phyloP scores from a whole-genome alignment of 192 early-diverging fungal species.

The Backusella tuberculispora region DNA sequence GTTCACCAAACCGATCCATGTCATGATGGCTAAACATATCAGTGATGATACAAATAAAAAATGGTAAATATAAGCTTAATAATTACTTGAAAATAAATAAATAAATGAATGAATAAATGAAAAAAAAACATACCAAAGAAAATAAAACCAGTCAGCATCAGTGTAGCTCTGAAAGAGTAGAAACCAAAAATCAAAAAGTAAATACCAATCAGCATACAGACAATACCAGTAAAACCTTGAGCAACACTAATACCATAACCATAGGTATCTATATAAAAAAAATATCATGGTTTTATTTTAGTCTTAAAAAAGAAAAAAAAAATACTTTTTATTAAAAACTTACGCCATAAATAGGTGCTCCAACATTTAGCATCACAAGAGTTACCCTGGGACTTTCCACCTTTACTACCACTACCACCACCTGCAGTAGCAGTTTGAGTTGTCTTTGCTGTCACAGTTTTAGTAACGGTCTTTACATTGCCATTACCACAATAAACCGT shows the following conservation, averaged over 20 bases:
- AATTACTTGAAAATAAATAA: not conserved
- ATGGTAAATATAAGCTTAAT: not conserved
- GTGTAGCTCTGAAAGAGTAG: slow-evolving; percentile 50
- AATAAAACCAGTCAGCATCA: slow-evolving; percentile 53
- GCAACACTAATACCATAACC: slow-evolving; percentile 45
- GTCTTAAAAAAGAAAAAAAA: not conserved
- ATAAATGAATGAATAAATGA: too few relatives aligned
- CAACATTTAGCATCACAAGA: slow-evolving; percentile 37
- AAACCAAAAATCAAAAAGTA: slow-evolving; percentile 55
- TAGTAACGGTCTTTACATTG: slow-evolving; percentile 38
- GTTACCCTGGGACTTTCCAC: not conserved
- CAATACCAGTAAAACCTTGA: slow-evolving; percentile 46
- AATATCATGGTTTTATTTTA: not conserved
- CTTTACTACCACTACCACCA: slow-evolving; percentile 12
- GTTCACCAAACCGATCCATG: slow-evolving; percentile 43
- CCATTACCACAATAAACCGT: slow-evolving; percentile 37
- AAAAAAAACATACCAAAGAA: slow-evolving; percentile 45
- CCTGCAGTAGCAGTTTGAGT: slow-evolving; percentile 11
- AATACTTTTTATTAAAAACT: not conserved
- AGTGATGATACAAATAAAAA: slow-evolving; percentile 11
- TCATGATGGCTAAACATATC: slow-evolving; percentile 41
- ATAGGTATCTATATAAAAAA: slow-evolving; percentile 38
- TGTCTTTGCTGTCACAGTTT: slow-evolving; percentile 26
- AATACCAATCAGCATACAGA: slow-evolving; percentile 47
- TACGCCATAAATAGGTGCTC: slow-evolving; percentile 42